Evolutionary conservation across 768 basidiomycete species (phyloP).

Genomic region (Crucibulum laeve): DNA sequence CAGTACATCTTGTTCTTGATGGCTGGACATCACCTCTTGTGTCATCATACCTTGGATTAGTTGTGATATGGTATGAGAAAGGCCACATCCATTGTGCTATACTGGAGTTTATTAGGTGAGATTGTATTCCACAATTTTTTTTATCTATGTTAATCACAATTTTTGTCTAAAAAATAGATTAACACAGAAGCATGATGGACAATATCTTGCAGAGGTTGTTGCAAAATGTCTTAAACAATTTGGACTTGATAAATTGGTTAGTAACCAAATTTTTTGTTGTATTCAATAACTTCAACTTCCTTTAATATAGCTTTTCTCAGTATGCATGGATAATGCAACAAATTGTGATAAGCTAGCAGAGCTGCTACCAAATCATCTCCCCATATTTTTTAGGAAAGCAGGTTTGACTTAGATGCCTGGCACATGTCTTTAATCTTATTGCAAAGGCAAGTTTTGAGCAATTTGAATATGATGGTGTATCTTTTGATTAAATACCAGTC

Average conservation of each 20-base stretch:
- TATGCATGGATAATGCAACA: not conserved
- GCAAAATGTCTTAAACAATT: constrained; percentile 20
- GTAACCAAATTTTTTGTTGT: constrained; percentile 3
- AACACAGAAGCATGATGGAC: constrained; percentile 20
- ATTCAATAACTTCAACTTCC: constrained; percentile 3
- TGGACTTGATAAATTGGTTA: constrained; percentile 19
- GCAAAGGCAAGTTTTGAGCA: constrained; percentile 19
- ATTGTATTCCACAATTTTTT: not conserved
- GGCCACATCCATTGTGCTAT: constrained; percentile 21
- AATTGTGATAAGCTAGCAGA: constrained; percentile 18
- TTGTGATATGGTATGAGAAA: constrained; percentile 20
- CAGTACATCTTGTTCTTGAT: constrained; percentile 26
- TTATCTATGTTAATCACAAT: not conserved
- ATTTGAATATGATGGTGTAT: not conserved
- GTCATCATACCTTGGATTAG: constrained; percentile 23
- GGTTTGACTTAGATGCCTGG: constrained; percentile 17
- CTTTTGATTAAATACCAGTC: constrained; percentile 3
- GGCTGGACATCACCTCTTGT: constrained; percentile 27
- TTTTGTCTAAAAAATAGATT: constrained; percentile 14
- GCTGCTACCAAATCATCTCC: constrained; percentile 12
- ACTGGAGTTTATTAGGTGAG: constrained; percentile 27
- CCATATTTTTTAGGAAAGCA: constrained; percentile 15
- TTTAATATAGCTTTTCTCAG: constrained; percentile 16
- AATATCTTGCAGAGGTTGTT: constrained; percentile 20
- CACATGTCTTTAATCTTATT: constrained; percentile 26